Base-by-base conservation (phyloP, 192 early-diverging fungal species). In the Dimargaris cristalligena region DNA sequence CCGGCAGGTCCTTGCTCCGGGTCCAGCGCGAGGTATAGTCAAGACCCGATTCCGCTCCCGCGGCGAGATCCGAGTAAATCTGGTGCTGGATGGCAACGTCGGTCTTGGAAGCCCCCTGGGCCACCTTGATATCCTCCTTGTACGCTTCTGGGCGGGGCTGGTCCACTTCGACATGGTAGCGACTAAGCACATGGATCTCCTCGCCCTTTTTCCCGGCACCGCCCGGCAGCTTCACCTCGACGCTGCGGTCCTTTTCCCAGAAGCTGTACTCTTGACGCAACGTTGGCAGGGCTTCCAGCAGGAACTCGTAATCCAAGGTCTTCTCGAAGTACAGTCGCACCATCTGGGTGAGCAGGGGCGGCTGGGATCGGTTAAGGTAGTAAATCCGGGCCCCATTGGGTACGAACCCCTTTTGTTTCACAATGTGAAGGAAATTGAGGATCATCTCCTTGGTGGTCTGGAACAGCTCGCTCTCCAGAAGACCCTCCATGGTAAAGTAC, bases 351-450 rank as follows among this genome's bases (percentile, higher is more conserved):
- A 88, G 63, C 47, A 88, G 52, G 9, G 85, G 85, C n/a, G 85
- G 83, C 58, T 85, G 83, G 4, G 85, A 88, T 52, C 85, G 71
- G 58, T 83, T 78, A 58, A 85, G 60, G 61, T 85, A 88, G 64
- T 88, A 88, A 35, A 80, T 70, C 22, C 85, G 77, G 4, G 83
- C 80, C 11, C 85, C 85, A 52, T 88, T 88, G 10, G 85, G 85
- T 25, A 87, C 70, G 71, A 87, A 87, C 2, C 83, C 83, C 58
- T 76, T 75, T 9, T 55, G 45, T 16, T 80, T 60, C 10, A 88
- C 77, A 34, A 81, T 63, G 22, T 76, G 72, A 14, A 82, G 64
- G 50, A 85, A 73, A 62, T 85, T 81, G 10, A 67, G 63, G 55
- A 88, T 82, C 62, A 74, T 78, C 50, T 70, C 62, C 23, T 61